Percentiles rank a stretch among this genome's conserved stretches.
phyloP scores from a whole-genome alignment of 1,139 yeast genomes.

The Kazachstania sp. region DNA sequence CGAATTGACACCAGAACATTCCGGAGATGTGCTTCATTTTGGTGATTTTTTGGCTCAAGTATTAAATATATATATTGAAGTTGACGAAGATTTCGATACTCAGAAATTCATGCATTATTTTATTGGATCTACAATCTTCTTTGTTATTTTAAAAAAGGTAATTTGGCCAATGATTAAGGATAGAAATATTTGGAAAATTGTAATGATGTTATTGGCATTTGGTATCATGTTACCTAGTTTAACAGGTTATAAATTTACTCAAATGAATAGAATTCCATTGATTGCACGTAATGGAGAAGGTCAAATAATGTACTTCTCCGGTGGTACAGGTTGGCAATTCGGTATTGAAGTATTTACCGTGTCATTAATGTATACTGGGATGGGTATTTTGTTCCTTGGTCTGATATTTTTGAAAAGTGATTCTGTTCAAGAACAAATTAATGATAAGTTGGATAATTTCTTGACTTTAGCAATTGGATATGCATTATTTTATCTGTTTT shows the following conservation, averaged over 20 bases:
- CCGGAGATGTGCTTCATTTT: conserved; percentile 35
- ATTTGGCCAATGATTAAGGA: conserved; percentile 31
- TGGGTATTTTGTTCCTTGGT: conserved; percentile 36
- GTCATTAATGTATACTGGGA: conserved; percentile 39
- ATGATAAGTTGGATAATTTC: conserved; percentile 12
- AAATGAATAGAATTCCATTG: conserved; percentile 53
- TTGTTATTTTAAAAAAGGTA: conserved; percentile 44
- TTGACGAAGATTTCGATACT: conserved; percentile 38
- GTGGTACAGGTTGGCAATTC: conserved; percentile 58
- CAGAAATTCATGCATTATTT: conserved; percentile 41
- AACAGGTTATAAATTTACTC: conserved; percentile 58
- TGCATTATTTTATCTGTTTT: conserved; percentile 30
- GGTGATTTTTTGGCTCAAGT: conserved; percentile 46
- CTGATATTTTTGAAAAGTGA: conserved; percentile 32
- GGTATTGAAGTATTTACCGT: conserved; percentile 55
- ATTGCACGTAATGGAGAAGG: conserved; percentile 44
- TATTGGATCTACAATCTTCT: conserved; percentile 37
- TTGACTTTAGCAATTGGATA: conserved; percentile 21
- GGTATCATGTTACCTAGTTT: conserved; percentile 38
- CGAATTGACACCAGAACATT: conserved; percentile 22
- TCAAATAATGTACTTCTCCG: conserved; percentile 47
- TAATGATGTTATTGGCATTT: conserved; percentile 36
- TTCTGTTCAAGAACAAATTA: conserved; percentile 8
- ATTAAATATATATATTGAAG: conserved; percentile 36
- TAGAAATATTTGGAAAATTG: conserved; percentile 27